phyloP scores from a whole-genome alignment of 1,139 yeast genomes.

The Hanseniaspora sp. region DNA sequence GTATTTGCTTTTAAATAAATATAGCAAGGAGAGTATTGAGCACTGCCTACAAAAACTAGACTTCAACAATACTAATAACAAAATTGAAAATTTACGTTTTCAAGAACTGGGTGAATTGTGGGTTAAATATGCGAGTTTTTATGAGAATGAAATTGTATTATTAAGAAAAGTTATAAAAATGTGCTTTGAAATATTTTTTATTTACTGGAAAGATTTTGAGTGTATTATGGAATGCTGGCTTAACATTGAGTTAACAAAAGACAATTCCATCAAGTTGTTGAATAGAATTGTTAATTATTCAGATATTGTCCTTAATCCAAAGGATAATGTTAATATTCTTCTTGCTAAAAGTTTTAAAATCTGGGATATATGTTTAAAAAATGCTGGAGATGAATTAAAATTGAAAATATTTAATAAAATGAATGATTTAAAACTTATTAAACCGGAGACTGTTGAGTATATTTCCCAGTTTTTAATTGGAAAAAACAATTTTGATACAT shows the following conservation, averaged over 20 bases:
- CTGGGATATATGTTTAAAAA: conserved; percentile 19
- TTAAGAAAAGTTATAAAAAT: conserved; percentile 56
- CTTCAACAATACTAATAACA: not conserved
- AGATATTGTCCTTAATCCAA: conserved; percentile 22
- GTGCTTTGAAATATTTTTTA: conserved; percentile 62
- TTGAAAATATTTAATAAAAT: conserved; percentile 20
- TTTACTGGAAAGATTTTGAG: conserved; percentile 51
- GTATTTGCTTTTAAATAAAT: not conserved
- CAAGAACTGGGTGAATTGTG: conserved; percentile 44
- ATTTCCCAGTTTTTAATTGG: conserved; percentile 29
- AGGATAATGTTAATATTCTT: conserved; percentile 18
- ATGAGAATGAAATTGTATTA: conserved; percentile 43
- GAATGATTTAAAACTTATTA: conserved; percentile 19
- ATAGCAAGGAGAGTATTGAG: not conserved
- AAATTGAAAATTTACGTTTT: not conserved
- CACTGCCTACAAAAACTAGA: not conserved
- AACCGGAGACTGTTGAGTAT: conserved; percentile 20
- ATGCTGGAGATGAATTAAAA: conserved; percentile 22
- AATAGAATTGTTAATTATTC: conserved; percentile 43
- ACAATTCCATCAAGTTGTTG: conserved; percentile 32
- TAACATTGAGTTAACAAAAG: conserved; percentile 45
- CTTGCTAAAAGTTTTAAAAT: not conserved
- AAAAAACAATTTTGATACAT: conserved; percentile 32
- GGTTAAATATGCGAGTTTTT: conserved; percentile 54
- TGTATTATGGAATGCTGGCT: conserved; percentile 65